phyloP scores from a whole-genome alignment of 495 filamentous ascomycete species.

The Penicillium subrubescens region DNA sequence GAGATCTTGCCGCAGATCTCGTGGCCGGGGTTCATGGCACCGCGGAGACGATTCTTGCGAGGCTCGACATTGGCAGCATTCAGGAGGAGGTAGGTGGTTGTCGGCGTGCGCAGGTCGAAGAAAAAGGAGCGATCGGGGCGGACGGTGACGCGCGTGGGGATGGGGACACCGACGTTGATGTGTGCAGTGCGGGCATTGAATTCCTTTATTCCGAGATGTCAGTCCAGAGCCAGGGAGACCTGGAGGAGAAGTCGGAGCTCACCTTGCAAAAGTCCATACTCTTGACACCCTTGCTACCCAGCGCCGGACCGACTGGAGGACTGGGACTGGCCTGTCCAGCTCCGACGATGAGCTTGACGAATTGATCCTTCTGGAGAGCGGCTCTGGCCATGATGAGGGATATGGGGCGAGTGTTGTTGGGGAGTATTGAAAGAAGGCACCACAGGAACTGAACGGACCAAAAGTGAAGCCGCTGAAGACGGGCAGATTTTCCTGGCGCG shows the following conservation, averaged over 20 bases:
- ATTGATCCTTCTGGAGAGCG: constrained; percentile 70
- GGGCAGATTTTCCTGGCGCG: constrained; percentile 30
- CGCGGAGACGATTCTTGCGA: constrained; percentile 76
- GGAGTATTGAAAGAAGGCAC: neutral
- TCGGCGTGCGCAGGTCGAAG: constrained; percentile 92
- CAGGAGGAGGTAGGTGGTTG: constrained; percentile 83
- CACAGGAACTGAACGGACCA: neutral
- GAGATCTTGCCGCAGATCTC: constrained; percentile 80
- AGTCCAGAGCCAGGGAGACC: constrained; percentile 10
- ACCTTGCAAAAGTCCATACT: constrained; percentile 99
- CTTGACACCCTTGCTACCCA: constrained; percentile 98
- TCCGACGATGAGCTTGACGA: constrained; percentile 97
- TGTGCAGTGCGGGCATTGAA: constrained; percentile 95
- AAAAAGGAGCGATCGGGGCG: constrained; percentile 90
- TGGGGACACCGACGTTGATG: constrained; percentile 80
- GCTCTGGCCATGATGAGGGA: constrained; percentile 73
- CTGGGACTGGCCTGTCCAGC: constrained; percentile 95
- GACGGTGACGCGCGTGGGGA: constrained; percentile 87
- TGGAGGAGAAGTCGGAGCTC: constrained; percentile 17
- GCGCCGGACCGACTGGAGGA: constrained; percentile 95
- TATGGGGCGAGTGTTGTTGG: neutral
- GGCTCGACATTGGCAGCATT: constrained; percentile 77
- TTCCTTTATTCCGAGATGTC: constrained; percentile 58
- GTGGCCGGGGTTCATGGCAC: constrained; percentile 75
- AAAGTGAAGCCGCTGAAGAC: constrained; percentile 18